Conservation (phyloP, 1,284 basidiomycete species). For the Puccinia triticina region DNA sequence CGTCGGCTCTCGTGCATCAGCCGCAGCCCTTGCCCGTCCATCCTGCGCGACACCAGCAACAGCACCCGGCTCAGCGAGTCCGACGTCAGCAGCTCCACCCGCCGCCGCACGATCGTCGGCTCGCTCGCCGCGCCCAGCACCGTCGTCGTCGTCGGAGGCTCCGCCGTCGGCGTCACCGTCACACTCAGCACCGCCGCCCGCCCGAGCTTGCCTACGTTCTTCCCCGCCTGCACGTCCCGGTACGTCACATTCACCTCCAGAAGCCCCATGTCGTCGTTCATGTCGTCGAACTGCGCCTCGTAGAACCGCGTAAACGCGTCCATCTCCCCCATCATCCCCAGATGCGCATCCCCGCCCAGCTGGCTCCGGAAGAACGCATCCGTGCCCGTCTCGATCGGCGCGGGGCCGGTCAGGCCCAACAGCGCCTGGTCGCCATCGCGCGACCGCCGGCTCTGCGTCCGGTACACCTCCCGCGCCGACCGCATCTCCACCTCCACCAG, state of each 20-base stretch:
- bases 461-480: constrained; percentile 54
- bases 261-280: constrained; percentile 43
- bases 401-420: not conserved
- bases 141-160: constrained; percentile 42
- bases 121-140: constrained; percentile 67
- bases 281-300: constrained; percentile 68
- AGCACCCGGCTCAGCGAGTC: constrained; percentile 94
- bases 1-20: constrained; percentile 84
- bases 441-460: not conserved
- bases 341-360: constrained; percentile 63
- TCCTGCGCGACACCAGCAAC: constrained; percentile 81
- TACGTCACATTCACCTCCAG: constrained; percentile 77
- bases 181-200: constrained; percentile 86
- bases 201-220: constrained; percentile 78
- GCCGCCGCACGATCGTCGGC: constrained; percentile 80
- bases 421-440: constrained; percentile 1
- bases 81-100: constrained; percentile 87
- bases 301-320: constrained; percentile 23
- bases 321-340: not conserved
- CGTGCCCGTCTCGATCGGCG: constrained; percentile 52
- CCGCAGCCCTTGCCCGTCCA: constrained; percentile 80
- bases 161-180: constrained; percentile 70
- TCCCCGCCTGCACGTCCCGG: constrained; percentile 79
- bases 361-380: constrained; percentile 69
- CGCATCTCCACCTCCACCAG: constrained; percentile 88